A percentile compares a stretch with the other conserved stretches of the same genome.
Conservation (phyloP, 1,284 basidiomycete genomes). For the Sporisorium iseilematis-ciliati region DNA sequence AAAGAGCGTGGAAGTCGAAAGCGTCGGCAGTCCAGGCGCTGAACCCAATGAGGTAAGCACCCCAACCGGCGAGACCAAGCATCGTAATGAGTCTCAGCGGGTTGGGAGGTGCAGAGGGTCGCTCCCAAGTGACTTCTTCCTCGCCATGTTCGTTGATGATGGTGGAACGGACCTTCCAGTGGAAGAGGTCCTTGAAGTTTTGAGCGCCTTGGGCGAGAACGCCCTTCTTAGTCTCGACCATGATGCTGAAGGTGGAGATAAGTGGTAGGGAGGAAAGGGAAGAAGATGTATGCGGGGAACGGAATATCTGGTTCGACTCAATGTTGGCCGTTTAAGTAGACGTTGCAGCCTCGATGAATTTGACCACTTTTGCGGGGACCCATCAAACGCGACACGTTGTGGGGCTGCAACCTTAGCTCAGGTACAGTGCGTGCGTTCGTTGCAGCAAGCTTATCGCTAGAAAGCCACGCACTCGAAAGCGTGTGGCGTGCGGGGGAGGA, state of each 20-base stretch:
- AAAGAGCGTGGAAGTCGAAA: slow-evolving; percentile 56
- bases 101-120: slow-evolving; percentile 34
- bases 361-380: too few species aligned
- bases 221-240: slow-evolving; percentile 30
- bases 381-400: too few species aligned
- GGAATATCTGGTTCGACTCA: background rate
- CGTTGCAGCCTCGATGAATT: too few species aligned
- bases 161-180: slow-evolving; percentile 38
- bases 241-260: background rate
- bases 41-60: slow-evolving; percentile 53
- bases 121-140: slow-evolving; percentile 38
- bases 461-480: too few species aligned
- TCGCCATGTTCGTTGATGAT: slow-evolving; percentile 50
- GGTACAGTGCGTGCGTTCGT: too few species aligned
- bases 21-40: slow-evolving; percentile 48
- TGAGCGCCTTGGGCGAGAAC: slow-evolving; percentile 36
- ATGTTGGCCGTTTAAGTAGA: background rate
- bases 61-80: slow-evolving; percentile 41
- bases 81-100: slow-evolving; percentile 38
- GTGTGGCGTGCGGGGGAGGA: too few species aligned
- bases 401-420: too few species aligned
- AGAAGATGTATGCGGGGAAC: background rate
- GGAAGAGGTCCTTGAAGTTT: slow-evolving; percentile 53
- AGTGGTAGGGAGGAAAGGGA: background rate
- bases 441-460: too few species aligned